Evolutionary conservation across 2,329 filamentous ascomycete genomes (phyloP).

Genomic region (Verticillium albo-atrum): DNA sequence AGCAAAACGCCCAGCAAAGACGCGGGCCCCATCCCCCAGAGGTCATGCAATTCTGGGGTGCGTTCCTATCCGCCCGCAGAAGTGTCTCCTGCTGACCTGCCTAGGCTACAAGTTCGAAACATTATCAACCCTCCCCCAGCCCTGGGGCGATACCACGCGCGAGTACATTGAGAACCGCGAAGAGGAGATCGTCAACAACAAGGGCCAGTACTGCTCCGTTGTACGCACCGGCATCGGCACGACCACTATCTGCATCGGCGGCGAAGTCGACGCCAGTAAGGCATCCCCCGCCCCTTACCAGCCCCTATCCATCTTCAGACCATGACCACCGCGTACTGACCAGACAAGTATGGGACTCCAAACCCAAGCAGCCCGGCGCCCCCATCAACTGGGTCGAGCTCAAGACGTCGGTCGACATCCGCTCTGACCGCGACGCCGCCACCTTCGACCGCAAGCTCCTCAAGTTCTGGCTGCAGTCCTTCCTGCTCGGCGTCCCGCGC

Average conservation of each 20-base stretch:
- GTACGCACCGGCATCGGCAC: constrained; percentile 83
- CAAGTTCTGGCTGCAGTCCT: constrained; percentile 96
- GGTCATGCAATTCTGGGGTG: constrained; percentile 91
- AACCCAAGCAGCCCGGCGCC: constrained; percentile 59
- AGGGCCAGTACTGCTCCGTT: constrained; percentile 92
- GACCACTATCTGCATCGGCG: constrained; percentile 72
- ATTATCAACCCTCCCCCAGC: constrained; percentile 67
- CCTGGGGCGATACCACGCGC: constrained; percentile 69
- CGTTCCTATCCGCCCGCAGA: neutral
- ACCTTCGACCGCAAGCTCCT: constrained; percentile 87
- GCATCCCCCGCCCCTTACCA: constrained; percentile 9
- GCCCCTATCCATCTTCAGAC: neutral
- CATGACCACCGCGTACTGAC: neutral
- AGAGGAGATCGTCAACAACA: constrained; percentile 72
- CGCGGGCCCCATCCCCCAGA: constrained; percentile 56
- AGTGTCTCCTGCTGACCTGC: neutral
- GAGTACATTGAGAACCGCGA: constrained; percentile 76
- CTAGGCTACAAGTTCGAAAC: constrained; percentile 96
- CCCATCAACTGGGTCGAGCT: constrained; percentile 91
- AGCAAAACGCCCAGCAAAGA: constrained; percentile 50
- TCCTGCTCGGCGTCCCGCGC: constrained; percentile 85
- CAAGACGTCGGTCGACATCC: constrained; percentile 78
- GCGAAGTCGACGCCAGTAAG: constrained; percentile 86
- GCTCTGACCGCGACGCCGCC: constrained; percentile 60
- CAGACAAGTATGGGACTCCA: constrained; percentile 71